Base-by-base conservation (phyloP, 2,329 filamentous ascomycete genomes). In the Berkeleyomyces basicola region DNA sequence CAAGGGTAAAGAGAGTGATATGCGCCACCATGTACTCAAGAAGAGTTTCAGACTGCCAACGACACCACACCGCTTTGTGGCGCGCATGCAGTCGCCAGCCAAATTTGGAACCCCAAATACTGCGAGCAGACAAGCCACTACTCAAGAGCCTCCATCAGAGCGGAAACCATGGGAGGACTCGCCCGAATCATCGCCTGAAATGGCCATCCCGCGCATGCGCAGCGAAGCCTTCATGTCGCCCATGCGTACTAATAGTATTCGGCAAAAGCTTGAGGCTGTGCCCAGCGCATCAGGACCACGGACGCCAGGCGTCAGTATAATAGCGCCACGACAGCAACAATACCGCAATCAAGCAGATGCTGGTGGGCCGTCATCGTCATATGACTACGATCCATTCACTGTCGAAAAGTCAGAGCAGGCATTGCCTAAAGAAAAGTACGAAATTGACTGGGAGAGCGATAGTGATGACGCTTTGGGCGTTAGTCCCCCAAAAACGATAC, bases 21-120 rank as follows among this genome's bases (percentile, higher is more conserved):
- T 97, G 7, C 80, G 99, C 47, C 92, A 97, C 72, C 88, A 87
- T 64, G 79, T 97, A n/a, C 82, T 95, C 4, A 91, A 97, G 77
- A 96, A 95, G 74, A 96, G 88, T 64, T 99, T 95, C 76, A 88
- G 92, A 40, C 80, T 99, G 33, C 89, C 95, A 73, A 90, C 92
- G 4, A 99, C 93, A 7, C 93, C 93, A 0, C 85, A 86, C 84
- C 69, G 70, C 71, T 3, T 67, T 73, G 2, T 69, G 72, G 40
- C 75, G 74, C 43, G 71, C 77, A 51, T 79, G 77, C 6, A 59
- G n/a, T 64, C 63, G 23, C 63, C 63, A 4, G 46, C 59, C 14
- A 64, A 62, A 53, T n/a, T 37, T 39, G 42, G 31, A 14, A 53
- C 43, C 36, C 33, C 49, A 11, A 16, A 14, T 2, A 42, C 61